Evolutionary conservation across 23 red algal species (phyloP).

Genomic region (Gracilaria gracilis): DNA sequence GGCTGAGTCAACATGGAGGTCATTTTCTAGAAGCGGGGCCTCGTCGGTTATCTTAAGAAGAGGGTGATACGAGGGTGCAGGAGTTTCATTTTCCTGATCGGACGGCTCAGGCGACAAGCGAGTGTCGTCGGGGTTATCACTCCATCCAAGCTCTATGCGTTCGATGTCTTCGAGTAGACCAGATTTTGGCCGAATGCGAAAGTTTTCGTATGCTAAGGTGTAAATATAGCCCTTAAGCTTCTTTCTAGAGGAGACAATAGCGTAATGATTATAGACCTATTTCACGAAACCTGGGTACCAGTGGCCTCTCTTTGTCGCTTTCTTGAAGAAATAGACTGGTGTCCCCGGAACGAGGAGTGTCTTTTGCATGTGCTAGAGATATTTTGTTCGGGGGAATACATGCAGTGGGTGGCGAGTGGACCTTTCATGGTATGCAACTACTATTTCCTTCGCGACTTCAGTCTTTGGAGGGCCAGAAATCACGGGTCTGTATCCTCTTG

Average conservation of each 20-base stretch:
- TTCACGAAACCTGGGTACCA: conserved; percentile 23
- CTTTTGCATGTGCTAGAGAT: neutral
- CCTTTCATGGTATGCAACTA: neutral
- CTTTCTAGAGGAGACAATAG: neutral
- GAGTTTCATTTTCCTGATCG: too few relatives aligned
- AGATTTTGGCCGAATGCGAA: neutral
- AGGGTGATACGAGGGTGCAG: too few relatives aligned
- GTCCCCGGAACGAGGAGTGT: neutral
- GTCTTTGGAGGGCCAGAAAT: neutral
- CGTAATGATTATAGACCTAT: neutral
- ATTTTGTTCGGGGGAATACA: neutral
- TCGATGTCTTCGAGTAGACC: too few relatives aligned
- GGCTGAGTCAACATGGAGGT: too few relatives aligned
- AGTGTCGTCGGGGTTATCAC: too few relatives aligned
- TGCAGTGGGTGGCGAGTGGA: conserved; percentile 10
- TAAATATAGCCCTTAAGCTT: neutral
- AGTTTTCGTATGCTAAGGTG: conserved; percentile 7
- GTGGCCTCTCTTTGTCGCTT: neutral
- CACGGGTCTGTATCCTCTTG: conserved; percentile 9
- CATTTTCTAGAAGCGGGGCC: too few relatives aligned
- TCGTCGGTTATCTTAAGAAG: too few relatives aligned
- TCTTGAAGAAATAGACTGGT: conserved; percentile 10
- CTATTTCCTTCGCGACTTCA: neutral
- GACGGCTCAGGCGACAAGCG: too few relatives aligned
- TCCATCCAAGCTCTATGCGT: too few relatives aligned